Evolutionary conservation across 2,329 filamentous ascomycete genomes (phyloP).

Genomic region (Pseudogymnoascus sp.): DNA sequence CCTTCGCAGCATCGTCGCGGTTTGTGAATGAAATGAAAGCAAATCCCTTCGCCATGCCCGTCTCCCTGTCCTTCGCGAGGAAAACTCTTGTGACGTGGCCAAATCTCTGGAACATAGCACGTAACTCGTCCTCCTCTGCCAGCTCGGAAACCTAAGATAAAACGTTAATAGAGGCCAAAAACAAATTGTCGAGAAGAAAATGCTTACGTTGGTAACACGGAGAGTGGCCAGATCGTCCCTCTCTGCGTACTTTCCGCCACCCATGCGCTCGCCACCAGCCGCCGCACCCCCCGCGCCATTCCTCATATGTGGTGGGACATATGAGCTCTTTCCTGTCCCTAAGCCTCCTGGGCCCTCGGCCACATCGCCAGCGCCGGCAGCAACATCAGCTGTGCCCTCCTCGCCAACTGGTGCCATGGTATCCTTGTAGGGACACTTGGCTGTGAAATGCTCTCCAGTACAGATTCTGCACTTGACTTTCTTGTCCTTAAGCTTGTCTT

Average conservation of each 20-base stretch:
- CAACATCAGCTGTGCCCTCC: slow-evolving; percentile 45
- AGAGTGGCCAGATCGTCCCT: slow-evolving; percentile 93
- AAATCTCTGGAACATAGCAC: slow-evolving; percentile 96
- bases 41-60: slow-evolving; percentile 93
- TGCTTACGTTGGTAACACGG: slow-evolving; percentile 90
- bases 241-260: slow-evolving; percentile 75
- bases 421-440: slow-evolving; percentile 98
- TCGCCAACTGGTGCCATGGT: slow-evolving; percentile 87
- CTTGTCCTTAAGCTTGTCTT: slow-evolving; percentile 90
- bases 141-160: slow-evolving; percentile 75
- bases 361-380: slow-evolving; percentile 40
- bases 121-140: slow-evolving; percentile 90
- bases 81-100: slow-evolving; percentile 96
- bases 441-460: slow-evolving; percentile 97
- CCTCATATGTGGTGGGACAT: slow-evolving; percentile 89
- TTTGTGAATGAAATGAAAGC: slow-evolving; percentile 98
- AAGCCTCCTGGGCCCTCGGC: slow-evolving; percentile 45
- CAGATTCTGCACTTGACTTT: slow-evolving; percentile 99
- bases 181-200: background rate
- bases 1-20: slow-evolving; percentile 78
- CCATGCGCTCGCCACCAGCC: slow-evolving; percentile 70
- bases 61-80: slow-evolving; percentile 95
- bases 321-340: slow-evolving; percentile 66
- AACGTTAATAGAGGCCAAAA: slow-evolving; percentile 15
- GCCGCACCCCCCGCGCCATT: slow-evolving; percentile 52